Conservation (phyloP, 2,329 filamentous ascomycete species). For the Thielaviopsis ethacetica region DNA sequence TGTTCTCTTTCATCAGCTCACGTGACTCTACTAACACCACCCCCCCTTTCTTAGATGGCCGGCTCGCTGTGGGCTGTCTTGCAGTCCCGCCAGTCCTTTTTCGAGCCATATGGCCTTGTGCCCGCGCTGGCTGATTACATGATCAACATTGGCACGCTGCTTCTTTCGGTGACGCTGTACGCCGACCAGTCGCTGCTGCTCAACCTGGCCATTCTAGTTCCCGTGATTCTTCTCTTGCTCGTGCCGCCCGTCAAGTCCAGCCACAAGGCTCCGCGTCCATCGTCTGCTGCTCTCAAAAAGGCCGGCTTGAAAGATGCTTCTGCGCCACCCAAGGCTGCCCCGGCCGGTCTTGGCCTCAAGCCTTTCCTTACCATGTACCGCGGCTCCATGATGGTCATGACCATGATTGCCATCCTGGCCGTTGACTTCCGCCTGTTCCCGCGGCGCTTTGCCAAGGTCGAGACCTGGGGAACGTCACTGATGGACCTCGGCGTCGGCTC, state of each 20-base stretch:
- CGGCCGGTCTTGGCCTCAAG: conserved; percentile 51
- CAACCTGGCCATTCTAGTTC: conserved; percentile 55
- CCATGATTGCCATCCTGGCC: conserved; percentile 82
- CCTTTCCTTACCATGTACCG: conserved; percentile 88
- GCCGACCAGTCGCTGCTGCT: conserved; percentile 45
- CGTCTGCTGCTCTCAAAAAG: conserved; percentile 26
- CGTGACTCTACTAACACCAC: conserved; percentile 7
- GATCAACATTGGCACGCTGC: conserved; percentile 65
- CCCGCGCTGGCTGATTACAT: conserved; percentile 67
- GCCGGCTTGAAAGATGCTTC: conserved; percentile 15
- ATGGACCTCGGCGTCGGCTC: conserved; percentile 97
- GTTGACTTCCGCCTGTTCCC: conserved; percentile 93
- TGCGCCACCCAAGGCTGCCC: conserved; percentile 13
- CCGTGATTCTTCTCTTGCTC: conserved; percentile 47
- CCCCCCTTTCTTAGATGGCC: conserved; percentile 41
- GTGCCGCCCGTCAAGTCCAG: conserved; percentile 22
- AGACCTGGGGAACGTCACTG: conserved; percentile 98
- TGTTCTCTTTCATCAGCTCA: conserved; percentile 3
- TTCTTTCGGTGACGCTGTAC: conserved; percentile 79
- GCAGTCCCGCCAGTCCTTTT: conserved; percentile 70
- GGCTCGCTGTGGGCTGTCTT: conserved; percentile 78
- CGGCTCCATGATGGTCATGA: conserved; percentile 79
- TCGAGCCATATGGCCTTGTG: conserved; percentile 54
- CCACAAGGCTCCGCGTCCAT: conserved; percentile 2
- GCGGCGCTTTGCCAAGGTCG: conserved; percentile 87